Evolutionary conservation across 768 basidiomycete species (phyloP).

Genomic region (Xerocomellus amylosporus): DNA sequence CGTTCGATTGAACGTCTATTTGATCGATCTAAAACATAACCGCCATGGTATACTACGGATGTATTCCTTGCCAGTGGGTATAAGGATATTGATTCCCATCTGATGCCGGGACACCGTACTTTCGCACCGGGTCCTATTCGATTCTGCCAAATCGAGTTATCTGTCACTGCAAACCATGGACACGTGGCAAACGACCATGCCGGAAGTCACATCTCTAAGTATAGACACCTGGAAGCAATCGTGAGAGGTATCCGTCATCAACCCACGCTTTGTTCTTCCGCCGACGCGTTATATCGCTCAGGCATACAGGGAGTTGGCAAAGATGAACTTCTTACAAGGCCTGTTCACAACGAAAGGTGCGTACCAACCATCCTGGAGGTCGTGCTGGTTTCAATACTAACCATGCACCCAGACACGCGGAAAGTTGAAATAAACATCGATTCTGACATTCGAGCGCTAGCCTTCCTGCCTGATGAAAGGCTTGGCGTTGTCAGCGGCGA

Average conservation of each 20-base stretch:
- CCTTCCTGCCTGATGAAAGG: slow-evolving; percentile 4
- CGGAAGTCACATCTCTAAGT: not conserved
- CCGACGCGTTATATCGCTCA: not conserved
- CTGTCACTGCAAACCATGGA: not conserved
- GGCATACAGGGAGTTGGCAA: not conserved
- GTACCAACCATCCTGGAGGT: not conserved
- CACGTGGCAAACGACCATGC: slow-evolving; percentile 1
- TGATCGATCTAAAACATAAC: not conserved
- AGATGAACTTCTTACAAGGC: slow-evolving; percentile 1
- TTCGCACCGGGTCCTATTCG: not conserved
- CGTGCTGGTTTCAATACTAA: not conserved
- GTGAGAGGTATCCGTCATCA: not conserved
- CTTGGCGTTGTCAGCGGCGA: slow-evolving; percentile 11
- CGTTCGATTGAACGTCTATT: not conserved
- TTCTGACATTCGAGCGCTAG: slow-evolving; percentile 12
- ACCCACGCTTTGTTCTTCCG: not conserved
- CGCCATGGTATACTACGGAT: not conserved
- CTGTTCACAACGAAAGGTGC: not conserved
- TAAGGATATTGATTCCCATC: too few relatives aligned
- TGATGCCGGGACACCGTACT: not conserved
- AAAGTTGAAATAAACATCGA: slow-evolving; percentile 1
- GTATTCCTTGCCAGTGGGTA: not conserved
- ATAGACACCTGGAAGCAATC: not conserved
- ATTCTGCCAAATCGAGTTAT: not conserved
- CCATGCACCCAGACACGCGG: not conserved